Evolutionary conservation across 1,284 basidiomycete genomes (phyloP), one percentile per base, ranked within the genome.

Genomic region (Psilocybe mexicana): DNA sequence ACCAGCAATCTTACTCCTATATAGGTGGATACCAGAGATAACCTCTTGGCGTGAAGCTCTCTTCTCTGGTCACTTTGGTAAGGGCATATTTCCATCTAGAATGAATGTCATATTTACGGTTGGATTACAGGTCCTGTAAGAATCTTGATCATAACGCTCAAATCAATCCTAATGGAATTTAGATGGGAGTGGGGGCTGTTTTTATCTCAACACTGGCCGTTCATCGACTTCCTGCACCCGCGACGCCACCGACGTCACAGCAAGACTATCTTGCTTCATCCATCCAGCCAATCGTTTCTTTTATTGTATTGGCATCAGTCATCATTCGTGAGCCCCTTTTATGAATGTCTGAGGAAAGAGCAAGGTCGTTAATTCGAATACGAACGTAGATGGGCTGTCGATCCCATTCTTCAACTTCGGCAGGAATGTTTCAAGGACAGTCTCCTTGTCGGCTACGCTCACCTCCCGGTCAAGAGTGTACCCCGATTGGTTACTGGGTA

Each of bases 61-160:
- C 1, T 96, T 96, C 69, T 81, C 79, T 23, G 95, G 95, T 4
- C 94, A 96, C 76, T 96, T 96, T 70, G 93, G 91, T 86, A 63
- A 25, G 73, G 18, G 14, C 36, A 42, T 28, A 33, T 7, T 28
- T 4, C 18, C 43, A 55, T 61, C 44, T 63, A 45, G 6, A 24
- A 18, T 23, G 6, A 14, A 48, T 24, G 2, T 23, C 35, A 46
- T 25, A 42, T 5, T 8, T 33, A 33, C 30, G 18, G 43, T 43
- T 30, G 7, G 23, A 49, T 38, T 36, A 47, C 51, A 86, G 83
- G 86, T 48, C 85, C 86, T 56, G 84, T 87, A 66, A 70, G 83
- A 4, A 40, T n/a, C 14, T 6, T 40, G 4, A 12, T 42, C 24
- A 61, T 46, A 46, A 6, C 24, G 24, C 51, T 14, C 7, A 7